These are phyloP conservation scores for Barnettozyma vustinii DNA, from an alignment of 805 yeast genomes.

Conservation along the genomic window DNA sequence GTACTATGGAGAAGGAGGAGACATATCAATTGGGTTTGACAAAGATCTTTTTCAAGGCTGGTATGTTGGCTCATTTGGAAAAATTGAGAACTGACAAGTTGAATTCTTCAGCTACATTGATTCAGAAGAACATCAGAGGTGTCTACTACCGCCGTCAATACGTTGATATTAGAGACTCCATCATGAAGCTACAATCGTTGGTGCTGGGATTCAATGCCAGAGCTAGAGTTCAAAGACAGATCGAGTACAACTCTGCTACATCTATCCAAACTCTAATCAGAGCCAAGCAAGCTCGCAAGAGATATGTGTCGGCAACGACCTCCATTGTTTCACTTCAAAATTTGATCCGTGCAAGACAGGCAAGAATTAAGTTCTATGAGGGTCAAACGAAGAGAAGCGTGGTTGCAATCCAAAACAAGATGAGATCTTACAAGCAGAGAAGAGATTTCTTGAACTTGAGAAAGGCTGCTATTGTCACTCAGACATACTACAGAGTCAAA, in stretches of 20 bases:
- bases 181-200: constrained; percentile 52
- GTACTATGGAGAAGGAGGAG: constrained; percentile 55
- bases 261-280: constrained; percentile 65
- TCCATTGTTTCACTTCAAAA: constrained; percentile 43
- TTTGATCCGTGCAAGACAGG: constrained; percentile 43
- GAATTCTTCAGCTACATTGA: constrained; percentile 69
- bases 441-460: constrained; percentile 38
- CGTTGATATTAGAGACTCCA: constrained; percentile 46
- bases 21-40: constrained; percentile 90
- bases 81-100: constrained; percentile 77
- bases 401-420: constrained; percentile 59
- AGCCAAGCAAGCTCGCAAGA: constrained; percentile 44
- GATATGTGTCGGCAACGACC: constrained; percentile 22
- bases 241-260: constrained; percentile 58
- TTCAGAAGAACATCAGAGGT: constrained; percentile 79
- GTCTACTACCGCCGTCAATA: constrained; percentile 58
- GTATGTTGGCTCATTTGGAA: constrained; percentile 89
- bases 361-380: constrained; percentile 46
- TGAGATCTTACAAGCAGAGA: constrained; percentile 68
- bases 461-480: constrained; percentile 63
- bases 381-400: constrained; percentile 61
- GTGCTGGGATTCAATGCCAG: constrained; percentile 63
- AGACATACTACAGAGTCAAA: constrained; percentile 71
- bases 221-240: constrained; percentile 45
- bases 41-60: constrained; percentile 93